Conservation (phyloP, 208 protist species). For the Borovskyia barvae region DNA sequence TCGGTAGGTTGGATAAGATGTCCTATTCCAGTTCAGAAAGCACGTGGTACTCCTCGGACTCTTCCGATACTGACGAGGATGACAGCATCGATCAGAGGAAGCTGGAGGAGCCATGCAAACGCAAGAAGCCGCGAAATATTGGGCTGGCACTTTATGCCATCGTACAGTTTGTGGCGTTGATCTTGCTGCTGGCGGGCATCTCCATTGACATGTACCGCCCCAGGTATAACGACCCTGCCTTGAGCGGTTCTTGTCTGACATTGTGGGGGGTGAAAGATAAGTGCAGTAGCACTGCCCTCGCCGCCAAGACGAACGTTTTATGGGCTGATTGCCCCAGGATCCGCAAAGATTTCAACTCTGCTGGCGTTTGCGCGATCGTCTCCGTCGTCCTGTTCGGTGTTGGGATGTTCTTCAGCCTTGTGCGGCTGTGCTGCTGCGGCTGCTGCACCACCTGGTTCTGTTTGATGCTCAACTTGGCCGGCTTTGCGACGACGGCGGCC, state of each 20-base stretch:
- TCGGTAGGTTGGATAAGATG: too few species aligned
- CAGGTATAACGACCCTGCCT: neutral
- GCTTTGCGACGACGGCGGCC: slow-evolving; percentile 12
- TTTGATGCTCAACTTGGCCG: slow-evolving; percentile 27
- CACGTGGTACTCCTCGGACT: too few species aligned
- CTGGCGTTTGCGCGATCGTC: slow-evolving; percentile 43
- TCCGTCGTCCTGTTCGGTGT: slow-evolving; percentile 15
- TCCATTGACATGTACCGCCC: slow-evolving; percentile 50
- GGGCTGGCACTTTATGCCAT: slow-evolving; percentile 53
- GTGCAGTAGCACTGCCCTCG: slow-evolving; percentile 29
- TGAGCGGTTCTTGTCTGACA: slow-evolving; percentile 30
- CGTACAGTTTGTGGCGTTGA: slow-evolving; percentile 31
- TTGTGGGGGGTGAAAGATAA: slow-evolving; percentile 45
- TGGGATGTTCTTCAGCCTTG: slow-evolving; percentile 9
- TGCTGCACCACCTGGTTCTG: slow-evolving; percentile 39
- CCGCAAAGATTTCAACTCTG: slow-evolving; percentile 31
- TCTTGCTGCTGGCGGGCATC: slow-evolving; percentile 52
- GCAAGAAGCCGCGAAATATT: slow-evolving; percentile 7
- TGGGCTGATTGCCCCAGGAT: slow-evolving; percentile 27
- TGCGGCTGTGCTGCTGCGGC: slow-evolving; percentile 38
- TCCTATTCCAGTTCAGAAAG: too few species aligned
- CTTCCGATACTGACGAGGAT: too few species aligned
- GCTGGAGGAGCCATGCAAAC: too few species aligned
- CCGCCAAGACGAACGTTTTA: slow-evolving; percentile 6
- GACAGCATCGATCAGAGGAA: too few species aligned